Base-by-base conservation (phyloP, 2,329 filamentous ascomycete genomes). In the Aspergillus amoenus region DNA sequence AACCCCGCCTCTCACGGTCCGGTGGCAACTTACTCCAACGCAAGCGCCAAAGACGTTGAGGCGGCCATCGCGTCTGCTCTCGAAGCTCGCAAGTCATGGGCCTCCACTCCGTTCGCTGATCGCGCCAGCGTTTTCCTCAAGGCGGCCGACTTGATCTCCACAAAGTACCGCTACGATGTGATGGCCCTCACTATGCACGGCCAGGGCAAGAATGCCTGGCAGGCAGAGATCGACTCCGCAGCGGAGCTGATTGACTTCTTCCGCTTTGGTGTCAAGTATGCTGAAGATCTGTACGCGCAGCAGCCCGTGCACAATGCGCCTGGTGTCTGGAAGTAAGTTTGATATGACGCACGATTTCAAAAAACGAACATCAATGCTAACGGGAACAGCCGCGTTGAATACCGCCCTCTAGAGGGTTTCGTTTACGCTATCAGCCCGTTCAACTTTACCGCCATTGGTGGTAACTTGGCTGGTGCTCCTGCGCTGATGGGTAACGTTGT, bases 201-300 rank as follows among this genome's bases (percentile, higher is more conserved):
- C 60, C 93, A 99, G 78, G 93, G 94, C 69, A 97, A 97, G 85
- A 97, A 97, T 74, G 91, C 91, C 47, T 97, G 92, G 92, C 93
- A 99, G 78, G 93, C 94, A n/a, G 93, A 99, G 82, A 97, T 97
- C 63, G 93, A 97, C 75, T 84, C 93, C 40, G 93, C 93, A 17
- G 93, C 93, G 8, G 94, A 99, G 81, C 78, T 96, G 66, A 88
- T 86, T 66, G 93, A 99, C 74, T 97, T 97, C 78, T 80, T 97
- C 72, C 86, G 92, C 71, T 81, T 97, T 81, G 94, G 94, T 71
- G 93, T 97, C 52, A 87, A 93, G 74, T 97, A 94, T 70, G 93
- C 93, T 27, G 88, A 96, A 78, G 90, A 97, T 72, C 80, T 96
- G 55, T 96, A 97, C 73, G 84, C 85, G 39, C 87, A 91, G 72